Base-by-base conservation (phyloP, 1,139 yeast genomes). In the Scheffersomyces titani region DNA sequence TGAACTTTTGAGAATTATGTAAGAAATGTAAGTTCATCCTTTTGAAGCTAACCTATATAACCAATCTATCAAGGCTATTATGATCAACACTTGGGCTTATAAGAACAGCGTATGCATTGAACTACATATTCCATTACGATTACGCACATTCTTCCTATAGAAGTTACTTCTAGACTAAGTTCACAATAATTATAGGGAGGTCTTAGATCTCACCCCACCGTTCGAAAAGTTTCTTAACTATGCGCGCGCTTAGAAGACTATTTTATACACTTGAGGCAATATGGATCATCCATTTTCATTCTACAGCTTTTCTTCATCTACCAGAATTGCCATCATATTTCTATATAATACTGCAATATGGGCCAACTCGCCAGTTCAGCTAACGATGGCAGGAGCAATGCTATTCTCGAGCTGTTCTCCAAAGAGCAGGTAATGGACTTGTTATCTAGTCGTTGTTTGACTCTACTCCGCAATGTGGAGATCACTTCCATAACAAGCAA, bases 401-500 rank as follows among this genome's bases (percentile, higher is more conserved):
- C 49, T 5, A 45, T 56, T 16, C 60, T 61, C 18, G 63, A 63
- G 48, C 63, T 60, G 60, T 60, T 66, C 55, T 49, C 68, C 19
- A 69, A 65, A 51, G 54, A 57, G 0, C 69, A 74, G 47, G 44
- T 74, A 2, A 47, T 54, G 7, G 61, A 61, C 1, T 56, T 70
- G 20, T 76, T 73, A 56, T 66, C 62, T 20, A 55, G 60, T 1
- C 58, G 70, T 46, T 65, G 70, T 47, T 55, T 65, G 18, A 53
- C 60, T 6, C 60, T 69, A 9, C 60, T 77, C 9, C 61, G 65
- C 24, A 66, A 71, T 1, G 59, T 64, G n/a, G 80, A 76, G 55
- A 54, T 69, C 7, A 63, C 64, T 20, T 56, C 71, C 7, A 57
- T 75, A 19, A 56, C 68, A 2, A 36, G 64, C 7, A 70, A 67